Evolutionary conservation across 305 asterid genomes (phyloP), one percentile per base, ranked within the genome.

Genomic region (Petunia hybrid): DNA sequence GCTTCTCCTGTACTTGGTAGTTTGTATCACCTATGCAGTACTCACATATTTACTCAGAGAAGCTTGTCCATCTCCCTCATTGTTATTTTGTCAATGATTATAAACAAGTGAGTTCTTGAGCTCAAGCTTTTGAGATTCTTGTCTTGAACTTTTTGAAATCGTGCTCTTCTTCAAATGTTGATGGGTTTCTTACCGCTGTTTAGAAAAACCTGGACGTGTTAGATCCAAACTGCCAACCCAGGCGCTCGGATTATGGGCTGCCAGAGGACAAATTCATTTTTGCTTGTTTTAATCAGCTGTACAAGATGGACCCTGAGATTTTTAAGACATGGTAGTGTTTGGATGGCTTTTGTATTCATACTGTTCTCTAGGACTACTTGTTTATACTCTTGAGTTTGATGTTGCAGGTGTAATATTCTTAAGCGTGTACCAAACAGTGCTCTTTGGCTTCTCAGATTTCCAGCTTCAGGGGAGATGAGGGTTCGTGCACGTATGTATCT

Each of bases 221-320:
- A 84, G 98, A 94, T 87, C 90, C 92, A 38, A 89, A 70, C 82
- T 90, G 86, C 90, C 97, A 93, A 86, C 98, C 88, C 64, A 96
- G 88, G 88, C 91, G 98, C 82, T 92, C 98, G 14, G 98, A 94
- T 88, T 94, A 93, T 84, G 98, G 98, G 22, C 87, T 96, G 51
- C 99, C 99, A 7, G 97, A 91, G 85, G 97, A 89, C 87, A 96
- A 94, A 86, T 96, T 96, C 82, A 89, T 96, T 80, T 96, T 96
- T 87, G 99, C 97, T 85, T 96, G 99, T 87, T 96, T 96, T 88
- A 96, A 96, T 85, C 99, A 96, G 85, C 98, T 96, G 79, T 96
- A 96, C 90, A 96, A 96, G 97, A 96, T 96, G 99, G 99, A 96
- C 84, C 99, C 99, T 2, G 99, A 94, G 80, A 91, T 96, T 80